Evolutionary conservation across 1,284 basidiomycete genomes (phyloP).

Genomic region (Fistulinella staudtii): DNA sequence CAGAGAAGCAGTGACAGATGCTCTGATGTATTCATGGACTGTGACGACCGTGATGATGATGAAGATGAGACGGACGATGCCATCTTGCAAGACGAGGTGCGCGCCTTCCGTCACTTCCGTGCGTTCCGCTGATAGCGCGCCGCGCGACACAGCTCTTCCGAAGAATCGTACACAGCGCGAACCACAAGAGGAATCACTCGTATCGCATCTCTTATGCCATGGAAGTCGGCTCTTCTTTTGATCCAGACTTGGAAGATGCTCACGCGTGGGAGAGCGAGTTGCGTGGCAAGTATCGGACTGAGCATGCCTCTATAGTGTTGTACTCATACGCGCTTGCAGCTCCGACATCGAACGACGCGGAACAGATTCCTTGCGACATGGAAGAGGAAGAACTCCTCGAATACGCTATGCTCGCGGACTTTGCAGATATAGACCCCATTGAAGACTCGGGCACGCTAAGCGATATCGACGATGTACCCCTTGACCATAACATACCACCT

Average conservation of each 20-base stretch:
- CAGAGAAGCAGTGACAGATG: slow-evolving; percentile 44
- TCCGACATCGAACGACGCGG: slow-evolving; percentile 10
- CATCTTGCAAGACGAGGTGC: slow-evolving; percentile 62
- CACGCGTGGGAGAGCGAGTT: slow-evolving; percentile 56
- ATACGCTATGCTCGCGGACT: slow-evolving; percentile 56
- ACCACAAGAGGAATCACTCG: slow-evolving; percentile 44
- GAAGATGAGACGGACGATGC: slow-evolving; percentile 45
- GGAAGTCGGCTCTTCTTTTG: slow-evolving; percentile 72
- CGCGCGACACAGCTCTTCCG: slow-evolving; percentile 49
- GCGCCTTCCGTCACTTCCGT: slow-evolving; percentile 3
- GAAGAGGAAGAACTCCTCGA: slow-evolving; percentile 56
- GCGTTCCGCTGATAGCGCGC: slow-evolving; percentile 4
- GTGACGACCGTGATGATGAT: too few relatives aligned
- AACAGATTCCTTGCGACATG: slow-evolving; percentile 41
- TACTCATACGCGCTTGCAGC: neutral
- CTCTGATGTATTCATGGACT: slow-evolving; percentile 49
- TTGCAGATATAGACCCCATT: slow-evolving; percentile 43
- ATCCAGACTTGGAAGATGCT: slow-evolving; percentile 63
- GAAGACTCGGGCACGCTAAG: slow-evolving; percentile 18
- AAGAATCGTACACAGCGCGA: slow-evolving; percentile 54
- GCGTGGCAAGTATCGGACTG: slow-evolving; percentile 28
- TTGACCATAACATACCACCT: neutral
- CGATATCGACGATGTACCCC: slow-evolving; percentile 23
- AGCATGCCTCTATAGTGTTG: neutral
- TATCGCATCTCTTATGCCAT: slow-evolving; percentile 58